Evolutionary conservation across 2,329 filamentous ascomycete species (phyloP).

Genomic region (Emmonsiellopsis sp.): DNA sequence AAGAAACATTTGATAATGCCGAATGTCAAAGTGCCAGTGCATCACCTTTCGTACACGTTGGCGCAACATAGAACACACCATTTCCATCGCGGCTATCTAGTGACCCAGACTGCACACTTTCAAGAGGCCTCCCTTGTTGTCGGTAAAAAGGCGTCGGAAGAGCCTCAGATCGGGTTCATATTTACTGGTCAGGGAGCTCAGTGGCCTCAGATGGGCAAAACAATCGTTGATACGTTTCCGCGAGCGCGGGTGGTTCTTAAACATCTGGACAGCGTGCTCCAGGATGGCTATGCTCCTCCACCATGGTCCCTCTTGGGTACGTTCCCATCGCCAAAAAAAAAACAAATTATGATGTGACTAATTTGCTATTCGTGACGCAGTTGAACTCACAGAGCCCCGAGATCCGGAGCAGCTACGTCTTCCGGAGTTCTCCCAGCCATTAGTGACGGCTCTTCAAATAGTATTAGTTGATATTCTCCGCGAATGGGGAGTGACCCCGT

Average conservation of each 20-base stretch:
- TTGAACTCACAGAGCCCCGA: conserved; percentile 11
- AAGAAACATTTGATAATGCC: conserved; percentile 15
- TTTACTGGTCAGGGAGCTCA: conserved; percentile 18
- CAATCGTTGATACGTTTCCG: conserved; percentile 6
- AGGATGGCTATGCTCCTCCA: conserved; percentile 4
- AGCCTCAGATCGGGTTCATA: conserved; percentile 6
- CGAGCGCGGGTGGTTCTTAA: conserved; percentile 4
- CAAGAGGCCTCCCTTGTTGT: not conserved
- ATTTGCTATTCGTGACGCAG: not conserved
- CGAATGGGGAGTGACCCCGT: conserved; percentile 1
- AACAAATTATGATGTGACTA: not conserved
- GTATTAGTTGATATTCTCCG: conserved; percentile 2
- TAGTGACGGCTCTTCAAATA: conserved; percentile 8
- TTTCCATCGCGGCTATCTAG: conserved; percentile 9
- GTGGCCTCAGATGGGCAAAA: conserved; percentile 13
- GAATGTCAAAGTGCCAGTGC: conserved; percentile 5
- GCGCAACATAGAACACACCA: conserved; percentile 7
- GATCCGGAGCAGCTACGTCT: conserved; percentile 1
- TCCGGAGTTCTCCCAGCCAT: conserved; percentile 7
- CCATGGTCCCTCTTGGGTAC: not conserved
- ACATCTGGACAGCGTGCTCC: conserved; percentile 11
- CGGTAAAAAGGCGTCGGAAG: not conserved
- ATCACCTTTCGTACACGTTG: conserved; percentile 11
- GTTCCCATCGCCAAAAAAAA: not conserved
- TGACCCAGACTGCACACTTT: conserved; percentile 3